These are phyloP conservation scores for Acarospora socialis DNA, from an alignment of 2,329 filamentous ascomycete species.

Conservation along the genomic window DNA sequence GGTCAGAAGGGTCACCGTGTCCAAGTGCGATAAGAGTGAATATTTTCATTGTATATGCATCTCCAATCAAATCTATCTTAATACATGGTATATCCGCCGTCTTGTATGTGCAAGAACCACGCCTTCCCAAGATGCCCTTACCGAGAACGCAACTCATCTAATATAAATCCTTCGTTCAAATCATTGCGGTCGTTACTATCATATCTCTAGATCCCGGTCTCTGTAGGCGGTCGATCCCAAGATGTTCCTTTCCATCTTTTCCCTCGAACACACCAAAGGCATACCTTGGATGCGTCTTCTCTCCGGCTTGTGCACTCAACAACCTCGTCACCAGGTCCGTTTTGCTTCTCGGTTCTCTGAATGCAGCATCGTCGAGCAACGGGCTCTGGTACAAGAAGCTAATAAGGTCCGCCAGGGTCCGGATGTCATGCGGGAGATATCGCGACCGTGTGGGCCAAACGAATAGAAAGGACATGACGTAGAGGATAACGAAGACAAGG, in stretches of 20 bases:
- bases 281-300: conserved; percentile 29
- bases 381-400: conserved; percentile 63
- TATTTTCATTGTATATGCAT: too few relatives aligned
- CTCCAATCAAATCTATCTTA: too few relatives aligned
- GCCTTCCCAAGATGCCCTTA: too few relatives aligned
- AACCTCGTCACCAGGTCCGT: conserved; percentile 55
- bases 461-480: conserved; percentile 47
- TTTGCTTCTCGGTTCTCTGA: conserved; percentile 53
- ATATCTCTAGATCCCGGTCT: conserved; percentile 29
- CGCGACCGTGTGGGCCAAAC: conserved; percentile 47
- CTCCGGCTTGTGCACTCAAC: conserved; percentile 33
- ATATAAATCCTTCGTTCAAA: too few relatives aligned
- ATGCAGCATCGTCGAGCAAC: conserved; percentile 56
- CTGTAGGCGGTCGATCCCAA: conserved; percentile 44
- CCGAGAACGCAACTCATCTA: too few relatives aligned
- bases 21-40: too few relatives aligned
- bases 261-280: conserved; percentile 44
- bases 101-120: too few relatives aligned
- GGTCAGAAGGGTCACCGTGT: too few relatives aligned
- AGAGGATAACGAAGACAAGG: conserved; percentile 58
- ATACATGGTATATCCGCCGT: too few relatives aligned
- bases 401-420: conserved; percentile 60
- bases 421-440: conserved; percentile 59
- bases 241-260: conserved; percentile 43
- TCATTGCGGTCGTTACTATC: conserved; percentile 28